A percentile compares a stretch with the other conserved stretches of the same genome.
phyloP scores from a whole-genome alignment of 371 early-diverging fungal species.

The Pancytospora philotis region DNA sequence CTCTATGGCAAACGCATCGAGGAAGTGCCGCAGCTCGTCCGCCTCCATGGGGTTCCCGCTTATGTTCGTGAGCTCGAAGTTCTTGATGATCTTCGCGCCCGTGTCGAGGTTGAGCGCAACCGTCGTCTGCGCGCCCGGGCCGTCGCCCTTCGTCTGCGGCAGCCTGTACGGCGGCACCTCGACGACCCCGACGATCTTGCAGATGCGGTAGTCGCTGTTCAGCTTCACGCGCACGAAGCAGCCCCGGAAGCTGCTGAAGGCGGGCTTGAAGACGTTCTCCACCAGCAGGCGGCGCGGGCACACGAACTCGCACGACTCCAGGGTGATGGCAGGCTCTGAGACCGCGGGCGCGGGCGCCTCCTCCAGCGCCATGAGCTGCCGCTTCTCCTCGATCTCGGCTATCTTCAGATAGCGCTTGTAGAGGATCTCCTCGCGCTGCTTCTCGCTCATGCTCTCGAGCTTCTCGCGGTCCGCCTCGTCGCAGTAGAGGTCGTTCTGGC shows the following conservation, averaged over 20 bases:
- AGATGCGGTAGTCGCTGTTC: constrained; percentile 36
- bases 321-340: neutral
- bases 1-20: constrained; percentile 6
- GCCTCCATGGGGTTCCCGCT: constrained; percentile 33
- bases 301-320: constrained; percentile 30
- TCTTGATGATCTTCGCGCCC: constrained; percentile 31
- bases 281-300: constrained; percentile 43
- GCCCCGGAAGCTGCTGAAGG: constrained; percentile 32
- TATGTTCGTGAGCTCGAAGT: constrained; percentile 41
- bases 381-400: constrained; percentile 40
- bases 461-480: constrained; percentile 38
- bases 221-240: constrained; percentile 47
- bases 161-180: constrained; percentile 45
- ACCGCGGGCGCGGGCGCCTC: constrained; percentile 8
- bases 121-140: constrained; percentile 7
- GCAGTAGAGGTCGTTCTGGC: neutral
- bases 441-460: constrained; percentile 42
- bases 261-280: constrained; percentile 39
- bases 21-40: constrained; percentile 49
- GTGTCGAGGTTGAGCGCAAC: constrained; percentile 32
- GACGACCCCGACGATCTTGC: constrained; percentile 37
- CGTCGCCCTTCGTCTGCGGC: neutral
- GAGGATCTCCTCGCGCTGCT: constrained; percentile 47
- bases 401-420: constrained; percentile 47
- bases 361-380: constrained; percentile 35